Conservation (phyloP, 2,329 filamentous ascomycete species). For the Aspergillus viridinutans region DNA sequence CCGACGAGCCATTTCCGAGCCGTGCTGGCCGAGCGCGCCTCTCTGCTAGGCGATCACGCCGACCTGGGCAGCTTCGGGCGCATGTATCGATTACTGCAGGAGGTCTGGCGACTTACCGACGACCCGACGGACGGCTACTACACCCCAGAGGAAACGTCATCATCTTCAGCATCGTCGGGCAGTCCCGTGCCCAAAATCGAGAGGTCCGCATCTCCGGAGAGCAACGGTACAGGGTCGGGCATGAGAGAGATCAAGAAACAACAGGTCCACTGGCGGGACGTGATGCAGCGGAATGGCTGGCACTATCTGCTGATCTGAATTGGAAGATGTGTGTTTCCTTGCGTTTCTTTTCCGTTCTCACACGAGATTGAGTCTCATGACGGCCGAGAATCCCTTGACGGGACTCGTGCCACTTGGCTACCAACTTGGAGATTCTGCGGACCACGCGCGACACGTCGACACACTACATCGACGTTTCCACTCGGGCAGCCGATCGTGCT, state of each 20-base stretch:
- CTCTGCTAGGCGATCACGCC: slow-evolving; percentile 70
- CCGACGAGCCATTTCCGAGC: slow-evolving; percentile 69
- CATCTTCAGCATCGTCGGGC: slow-evolving; percentile 3
- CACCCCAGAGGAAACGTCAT: slow-evolving; percentile 8
- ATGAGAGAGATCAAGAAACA: slow-evolving; percentile 37
- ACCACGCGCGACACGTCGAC: neutral
- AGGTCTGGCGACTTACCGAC: slow-evolving; percentile 76
- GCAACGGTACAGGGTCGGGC: slow-evolving; percentile 3
- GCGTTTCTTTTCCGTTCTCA: slow-evolving; percentile 1
- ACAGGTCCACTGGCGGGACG: slow-evolving; percentile 88
- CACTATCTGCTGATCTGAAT: slow-evolving; percentile 82
- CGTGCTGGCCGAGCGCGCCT: slow-evolving; percentile 72
- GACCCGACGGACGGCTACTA: slow-evolving; percentile 38
- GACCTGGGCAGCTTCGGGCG: slow-evolving; percentile 81
- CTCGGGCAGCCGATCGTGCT: neutral
- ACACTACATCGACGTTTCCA: neutral
- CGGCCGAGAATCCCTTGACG: slow-evolving; percentile 15
- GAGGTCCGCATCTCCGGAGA: slow-evolving; percentile 14
- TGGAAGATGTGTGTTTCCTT: neutral
- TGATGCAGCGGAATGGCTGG: slow-evolving; percentile 89
- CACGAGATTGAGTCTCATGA: slow-evolving; percentile 14
- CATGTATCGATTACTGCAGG: slow-evolving; percentile 70
- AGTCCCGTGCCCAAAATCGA: slow-evolving; percentile 18
- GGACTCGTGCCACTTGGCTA: slow-evolving; percentile 18
- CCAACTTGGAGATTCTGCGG: slow-evolving; percentile 6